Evolutionary conservation across 345 rosid genomes (phyloP), one percentile per base, ranked within the genome.

Genomic region (Mercurialis annua): DNA sequence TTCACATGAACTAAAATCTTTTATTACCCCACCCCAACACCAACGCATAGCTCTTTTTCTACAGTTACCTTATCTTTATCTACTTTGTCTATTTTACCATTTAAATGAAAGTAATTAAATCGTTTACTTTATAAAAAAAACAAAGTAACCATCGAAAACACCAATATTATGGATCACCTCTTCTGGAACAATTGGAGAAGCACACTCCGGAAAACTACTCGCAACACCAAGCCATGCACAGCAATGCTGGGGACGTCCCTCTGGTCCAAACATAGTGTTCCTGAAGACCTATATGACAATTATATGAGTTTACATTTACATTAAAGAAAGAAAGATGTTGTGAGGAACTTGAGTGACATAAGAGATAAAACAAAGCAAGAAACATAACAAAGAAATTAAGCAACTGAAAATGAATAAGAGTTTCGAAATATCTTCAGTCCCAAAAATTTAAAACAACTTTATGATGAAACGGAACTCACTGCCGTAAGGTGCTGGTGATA

Each of bases 201-300:
- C 93, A 78, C 99, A 94, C 73, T 92, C 98, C 38, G 94, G 97
- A 73, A 94, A 94, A 71, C 98, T 92, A 79, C 98, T 87, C 69
- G 98, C 99, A 78, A 90, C 97, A 73, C 99, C 92, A 74, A 94
- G 97, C 99, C 99, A 94, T 68, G 99, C 98, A 88, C 99, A 94
- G 65, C 99, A 94, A 76, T 94, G 99, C 73, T 94, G 99, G 64
- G 98, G 99, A 72, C 98, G 96, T 69, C 99, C 99, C 82, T 94
- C 99, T 67, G 98, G 98, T 56, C 99, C 98, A 84, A 94, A 94
- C 99, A 94, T 94, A 67, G 99, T 94, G 83, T 92, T 94, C 74
- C 98, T 81, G 77, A 94, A 94, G 72, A 94, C 97, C 98, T 94
- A 64, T 58, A 78, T 57, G 72, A 68, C 51, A 76, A 55, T 73